Percentiles rank a stretch among this genome's conserved stretches.
Evolutionary conservation across 768 basidiomycete genomes (phyloP).

Genomic region (Boletus bicolor): DNA sequence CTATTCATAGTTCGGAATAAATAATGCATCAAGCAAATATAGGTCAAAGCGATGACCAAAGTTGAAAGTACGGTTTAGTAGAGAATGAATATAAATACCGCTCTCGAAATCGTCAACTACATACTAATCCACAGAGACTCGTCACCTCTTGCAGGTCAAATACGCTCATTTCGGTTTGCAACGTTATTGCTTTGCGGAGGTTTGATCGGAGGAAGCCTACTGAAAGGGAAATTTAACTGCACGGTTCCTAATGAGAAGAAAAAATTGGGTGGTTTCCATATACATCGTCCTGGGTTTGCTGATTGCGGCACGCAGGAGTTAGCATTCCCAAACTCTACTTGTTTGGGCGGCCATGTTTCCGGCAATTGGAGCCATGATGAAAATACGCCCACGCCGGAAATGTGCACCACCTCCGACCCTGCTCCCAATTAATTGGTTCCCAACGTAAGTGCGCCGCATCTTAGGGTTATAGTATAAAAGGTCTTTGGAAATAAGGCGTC

Average conservation of each 20-base stretch:
- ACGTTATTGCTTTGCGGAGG: no score
- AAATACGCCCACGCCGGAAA: not conserved
- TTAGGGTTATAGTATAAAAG: conserved; percentile 22
- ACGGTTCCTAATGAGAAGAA: no score
- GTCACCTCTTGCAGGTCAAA: no score
- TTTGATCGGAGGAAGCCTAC: no score
- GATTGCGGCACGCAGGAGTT: no score
- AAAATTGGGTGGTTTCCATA: no score
- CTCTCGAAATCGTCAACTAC: no score
- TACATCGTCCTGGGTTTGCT: no score
- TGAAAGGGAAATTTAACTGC: no score
- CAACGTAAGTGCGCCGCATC: not conserved
- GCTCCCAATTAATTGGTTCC: not conserved
- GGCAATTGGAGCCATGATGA: not conserved
- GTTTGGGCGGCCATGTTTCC: not conserved
- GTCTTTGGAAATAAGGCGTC: not conserved
- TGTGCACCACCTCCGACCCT: conserved; percentile 1
- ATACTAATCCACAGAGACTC: no score
- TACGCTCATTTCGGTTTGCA: no score
- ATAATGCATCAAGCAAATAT: not conserved
- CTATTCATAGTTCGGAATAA: not conserved
- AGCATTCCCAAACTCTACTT: not conserved
- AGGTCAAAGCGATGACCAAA: not conserved
- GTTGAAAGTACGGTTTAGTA: not conserved
- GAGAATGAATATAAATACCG: not conserved